Evolutionary conservation across 306 rosid genomes (phyloP), one percentile per base, ranked within the genome.

Genomic region (Vigna angularis): DNA sequence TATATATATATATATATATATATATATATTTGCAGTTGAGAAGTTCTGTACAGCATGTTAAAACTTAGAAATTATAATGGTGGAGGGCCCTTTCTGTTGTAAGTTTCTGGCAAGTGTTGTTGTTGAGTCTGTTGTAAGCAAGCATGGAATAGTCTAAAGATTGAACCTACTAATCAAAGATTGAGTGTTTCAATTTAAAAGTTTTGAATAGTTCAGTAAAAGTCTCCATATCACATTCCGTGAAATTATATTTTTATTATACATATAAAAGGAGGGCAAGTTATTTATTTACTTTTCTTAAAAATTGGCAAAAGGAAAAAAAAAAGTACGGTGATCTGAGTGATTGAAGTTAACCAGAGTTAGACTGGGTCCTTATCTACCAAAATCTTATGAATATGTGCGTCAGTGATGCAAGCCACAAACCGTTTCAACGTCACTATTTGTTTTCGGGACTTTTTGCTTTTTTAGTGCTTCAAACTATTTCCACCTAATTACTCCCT

Each of bases 111-210:
- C 51, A 17, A 22, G 18, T 9, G 12, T 13, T 50, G 38, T 32
- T 48, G 50, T 32, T 48, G 68, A 28, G 42, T 73, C 44, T 72
- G 1, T 42, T 8, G 45, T 55, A 22, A 73, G 30, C 42, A 40
- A 56, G 26, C 57, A 22, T 34, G 28, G 38, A 62, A 17, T 9
- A 5, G 70, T 5, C 17, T 52, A 48, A 55, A 55, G n/a, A 20
- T 6, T 32, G 13, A 61, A 17, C 67, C 66, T 16, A 24, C 17
- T 16, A 15, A 56, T 24, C 55, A 56, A 73, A 57, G 2, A 55
- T 55, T 38, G 53, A 38, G 53, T 42, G 44, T 57, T 56, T 42
- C 78, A 42, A 58, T 73, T 44, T 58, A 0, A 17, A 73, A 42
- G 44, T 72, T 62, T 16, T 20, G 42, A 68, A 18, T 24, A 14